phyloP scores from a whole-genome alignment of 1,284 basidiomycete species.

The Marasmius tenuissimus region DNA sequence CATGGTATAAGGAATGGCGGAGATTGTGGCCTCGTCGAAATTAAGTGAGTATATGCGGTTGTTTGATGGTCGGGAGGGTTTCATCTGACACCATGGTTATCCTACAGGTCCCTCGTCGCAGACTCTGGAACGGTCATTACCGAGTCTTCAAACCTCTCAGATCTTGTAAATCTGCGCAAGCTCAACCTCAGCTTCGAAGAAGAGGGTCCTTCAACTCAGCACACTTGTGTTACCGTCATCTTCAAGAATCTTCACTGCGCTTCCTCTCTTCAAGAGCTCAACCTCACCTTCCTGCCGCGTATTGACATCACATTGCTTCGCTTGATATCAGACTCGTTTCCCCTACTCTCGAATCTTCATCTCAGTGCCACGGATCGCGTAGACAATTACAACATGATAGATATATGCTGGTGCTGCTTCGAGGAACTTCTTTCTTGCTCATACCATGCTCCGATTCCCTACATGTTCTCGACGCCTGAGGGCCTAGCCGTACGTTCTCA shows the following conservation, averaged over 20 bases:
- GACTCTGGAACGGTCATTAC: neutral
- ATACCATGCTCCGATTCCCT: conserved; percentile 64
- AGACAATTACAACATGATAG: conserved; percentile 34
- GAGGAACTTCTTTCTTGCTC: conserved; percentile 55
- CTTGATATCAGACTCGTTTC: conserved; percentile 46
- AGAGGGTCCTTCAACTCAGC: conserved; percentile 39
- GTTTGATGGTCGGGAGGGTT: neutral
- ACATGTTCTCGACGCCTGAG: conserved; percentile 38
- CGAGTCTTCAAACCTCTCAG: conserved; percentile 1
- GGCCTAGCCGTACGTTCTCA: conserved; percentile 48
- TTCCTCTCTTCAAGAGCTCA: conserved; percentile 38
- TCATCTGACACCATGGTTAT: neutral
- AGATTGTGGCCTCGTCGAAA: neutral
- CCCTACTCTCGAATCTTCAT: conserved; percentile 43
- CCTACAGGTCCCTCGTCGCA: neutral
- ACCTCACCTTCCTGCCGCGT: conserved; percentile 50
- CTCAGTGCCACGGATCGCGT: conserved; percentile 60
- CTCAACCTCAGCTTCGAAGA: conserved; percentile 36
- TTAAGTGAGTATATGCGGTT: neutral
- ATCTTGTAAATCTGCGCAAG: conserved; percentile 27
- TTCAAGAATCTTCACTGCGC: conserved; percentile 24
- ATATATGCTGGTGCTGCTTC: conserved; percentile 59
- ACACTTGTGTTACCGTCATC: conserved; percentile 28
- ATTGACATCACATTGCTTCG: conserved; percentile 50
- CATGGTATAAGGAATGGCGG: neutral